Conservation (phyloP, 2,329 filamentous ascomycete species). For the Diplodia seriata region DNA sequence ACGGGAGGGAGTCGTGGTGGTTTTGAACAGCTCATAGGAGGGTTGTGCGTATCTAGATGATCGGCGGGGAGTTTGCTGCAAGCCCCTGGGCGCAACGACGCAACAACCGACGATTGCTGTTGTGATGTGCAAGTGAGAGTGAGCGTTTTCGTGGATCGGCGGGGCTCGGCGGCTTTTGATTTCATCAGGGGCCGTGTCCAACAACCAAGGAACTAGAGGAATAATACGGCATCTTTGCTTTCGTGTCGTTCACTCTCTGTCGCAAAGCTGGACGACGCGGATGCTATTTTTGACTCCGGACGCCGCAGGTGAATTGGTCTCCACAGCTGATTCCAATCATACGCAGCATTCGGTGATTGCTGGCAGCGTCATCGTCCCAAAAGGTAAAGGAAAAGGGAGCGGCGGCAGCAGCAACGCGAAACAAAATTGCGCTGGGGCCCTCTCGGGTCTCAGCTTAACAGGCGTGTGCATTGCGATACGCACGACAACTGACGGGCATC, state of each 20-base stretch:
- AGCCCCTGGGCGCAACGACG: not conserved
- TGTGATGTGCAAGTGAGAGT: not conserved
- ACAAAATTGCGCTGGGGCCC: not conserved
- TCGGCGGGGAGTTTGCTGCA: not conserved
- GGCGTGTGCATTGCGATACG: not conserved
- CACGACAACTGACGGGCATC: slow-evolving; percentile 3
- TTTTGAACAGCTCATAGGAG: not conserved
- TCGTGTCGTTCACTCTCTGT: too few species aligned
- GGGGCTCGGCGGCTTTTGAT: slow-evolving; percentile 15
- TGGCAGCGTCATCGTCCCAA: not conserved
- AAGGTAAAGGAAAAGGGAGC: not conserved
- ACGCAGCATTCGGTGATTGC: slow-evolving; percentile 5
- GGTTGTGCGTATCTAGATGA: not conserved
- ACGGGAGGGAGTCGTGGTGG: not conserved
- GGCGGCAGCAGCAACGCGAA: not conserved
- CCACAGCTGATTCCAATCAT: slow-evolving; percentile 11
- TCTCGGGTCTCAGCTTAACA: slow-evolving; percentile 18
- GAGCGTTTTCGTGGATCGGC: slow-evolving; percentile 4
- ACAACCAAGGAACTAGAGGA: not conserved
- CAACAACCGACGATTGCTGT: not conserved
- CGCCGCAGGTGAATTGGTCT: not conserved
- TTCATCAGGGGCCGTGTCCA: not conserved
- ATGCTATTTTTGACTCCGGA: not conserved
- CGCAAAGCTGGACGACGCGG: not conserved
- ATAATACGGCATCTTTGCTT: not conserved